These are phyloP conservation scores for Lecanicillium sp. DNA, from an alignment of 2,329 filamentous ascomycete genomes.

Conservation along the genomic window DNA sequence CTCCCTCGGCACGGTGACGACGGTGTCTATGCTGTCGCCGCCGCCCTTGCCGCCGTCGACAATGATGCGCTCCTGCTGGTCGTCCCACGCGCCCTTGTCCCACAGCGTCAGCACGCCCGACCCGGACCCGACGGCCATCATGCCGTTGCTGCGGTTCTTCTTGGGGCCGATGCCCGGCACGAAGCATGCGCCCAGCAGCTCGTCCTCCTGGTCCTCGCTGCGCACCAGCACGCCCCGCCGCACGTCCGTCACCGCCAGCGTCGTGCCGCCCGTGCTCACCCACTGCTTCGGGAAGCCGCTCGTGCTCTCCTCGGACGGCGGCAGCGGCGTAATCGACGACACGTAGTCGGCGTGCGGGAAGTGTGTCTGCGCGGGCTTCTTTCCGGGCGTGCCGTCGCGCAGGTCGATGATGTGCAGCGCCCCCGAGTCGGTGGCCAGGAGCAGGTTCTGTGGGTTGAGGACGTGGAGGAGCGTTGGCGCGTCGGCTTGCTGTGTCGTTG, in stretches of 20 bases:
- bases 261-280: slow-evolving; percentile 87
- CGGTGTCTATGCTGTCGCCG: slow-evolving; percentile 74
- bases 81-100: slow-evolving; percentile 92
- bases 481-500: slow-evolving; percentile 48
- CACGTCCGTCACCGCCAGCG: slow-evolving; percentile 82
- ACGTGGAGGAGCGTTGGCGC: slow-evolving; percentile 74
- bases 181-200: slow-evolving; percentile 74
- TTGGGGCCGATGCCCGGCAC: slow-evolving; percentile 69
- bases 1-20: slow-evolving; percentile 63
- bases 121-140: slow-evolving; percentile 67
- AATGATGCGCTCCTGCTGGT: slow-evolving; percentile 83
- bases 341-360: slow-evolving; percentile 90
- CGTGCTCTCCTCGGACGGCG: slow-evolving; percentile 70
- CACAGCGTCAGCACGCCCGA: slow-evolving; percentile 83
- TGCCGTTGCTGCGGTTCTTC: slow-evolving; percentile 57
- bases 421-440: slow-evolving; percentile 85
- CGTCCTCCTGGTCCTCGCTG: slow-evolving; percentile 92
- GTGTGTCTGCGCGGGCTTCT: slow-evolving; percentile 69
- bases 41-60: slow-evolving; percentile 57
- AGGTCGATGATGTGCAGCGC: slow-evolving; percentile 84
- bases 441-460: slow-evolving; percentile 78
- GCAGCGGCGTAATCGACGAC: slow-evolving; percentile 77
- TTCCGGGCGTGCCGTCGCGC: slow-evolving; percentile 50
- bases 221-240: slow-evolving; percentile 77
- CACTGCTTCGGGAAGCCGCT: slow-evolving; percentile 91